Evolutionary conservation across 352 stramenopile genomes (phyloP), one percentile per base, ranked within the genome.

Genomic region (Thraustochytrium striatum): DNA sequence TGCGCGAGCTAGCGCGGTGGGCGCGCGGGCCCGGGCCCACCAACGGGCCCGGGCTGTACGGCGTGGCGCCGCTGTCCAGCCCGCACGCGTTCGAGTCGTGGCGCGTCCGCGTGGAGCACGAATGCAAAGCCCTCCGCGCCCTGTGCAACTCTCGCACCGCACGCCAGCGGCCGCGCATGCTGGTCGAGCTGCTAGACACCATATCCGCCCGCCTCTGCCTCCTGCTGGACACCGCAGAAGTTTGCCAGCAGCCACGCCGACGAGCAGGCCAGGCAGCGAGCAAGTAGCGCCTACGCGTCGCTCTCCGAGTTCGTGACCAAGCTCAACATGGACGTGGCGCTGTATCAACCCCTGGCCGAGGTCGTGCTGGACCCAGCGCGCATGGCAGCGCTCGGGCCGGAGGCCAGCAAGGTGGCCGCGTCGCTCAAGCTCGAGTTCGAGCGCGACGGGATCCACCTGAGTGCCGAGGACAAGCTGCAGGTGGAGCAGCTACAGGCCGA

Each of bases 371-470:
- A 58, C 65, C 43, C 43, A 41, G 52, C 65, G 32, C 21, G 65
- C 3, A 16, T 75, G 0, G 65, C 43, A 25, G 33, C 38, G 16
- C 65, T 75, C 32, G 16, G 16, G 44, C 21, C 41, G 8, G 65
- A 75, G 38, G 65, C 65, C 28, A 36, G 65, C 13, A 36, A 1
- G 21, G 52, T 61, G 7, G 21, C 65, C 3, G 65, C 50, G 21
- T 75, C 65, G 32, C 65, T 75, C 41, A 75, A 75, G 52, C 44
- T 61, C 9, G 65, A 75, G 30, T 75, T 75, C 25, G 65, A 75
- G 65, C 19, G 65, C 11, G 65, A 75, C 44, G 65, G 65, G 19
- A 75, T 75, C n/a, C 44, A 61, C 30, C 33, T 75, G 11, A 53
- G 30, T 11, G 13, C 43, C 11, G 25, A 72, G 5, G 65, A 75